Evolutionary conservation across 495 filamentous ascomycete species (phyloP), one percentile per base, ranked within the genome.

Genomic region (Hypoxylon intermedium): DNA sequence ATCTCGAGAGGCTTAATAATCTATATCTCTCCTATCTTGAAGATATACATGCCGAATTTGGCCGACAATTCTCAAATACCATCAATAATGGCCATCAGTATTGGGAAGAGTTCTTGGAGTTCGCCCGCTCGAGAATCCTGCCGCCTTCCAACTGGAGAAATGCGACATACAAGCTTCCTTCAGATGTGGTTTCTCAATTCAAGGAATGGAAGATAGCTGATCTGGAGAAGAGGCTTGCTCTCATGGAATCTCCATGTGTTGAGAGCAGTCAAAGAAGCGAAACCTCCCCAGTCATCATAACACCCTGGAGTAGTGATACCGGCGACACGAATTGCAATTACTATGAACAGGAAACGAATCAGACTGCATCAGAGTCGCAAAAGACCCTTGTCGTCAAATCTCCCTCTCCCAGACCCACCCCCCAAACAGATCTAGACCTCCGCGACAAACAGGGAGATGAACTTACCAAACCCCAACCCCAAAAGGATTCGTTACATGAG

Each of bases 181-280:
- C 13, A 15, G 37, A 52, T 18, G 13, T 52, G 3, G 24, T 52
- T 19, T 52, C 36, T 6, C 23, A n/a, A 13, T 52, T 41, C 49
- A 52, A 42, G 36, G 49, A 52, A 30, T 52, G 34, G 49, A 52
- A 52, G 11, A 42, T 52, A 41, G 37, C 9, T 3, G 23, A 31
- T 11, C 18, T 41, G 1, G 34, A 41, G 23, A 21, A 31, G 9
- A 30, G 42, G 23, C n/a, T 42, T 9, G 24, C 34, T 4, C 20
- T 11, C 20, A 18, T 18, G 16, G 16, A 36, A 6, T 13, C 30
- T 26, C 24, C 4, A 3, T 7, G 24, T 26, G 24, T 26, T 26
- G 24, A 26, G 24, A 26, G 7, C 3, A 3, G 4, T 7, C 24
- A 26, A 4, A 7, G 3, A 3, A 26, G 3, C 24, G 7, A 26